phyloP scores from a whole-genome alignment of 2,329 filamentous ascomycete genomes.

The Nemania sp. region DNA sequence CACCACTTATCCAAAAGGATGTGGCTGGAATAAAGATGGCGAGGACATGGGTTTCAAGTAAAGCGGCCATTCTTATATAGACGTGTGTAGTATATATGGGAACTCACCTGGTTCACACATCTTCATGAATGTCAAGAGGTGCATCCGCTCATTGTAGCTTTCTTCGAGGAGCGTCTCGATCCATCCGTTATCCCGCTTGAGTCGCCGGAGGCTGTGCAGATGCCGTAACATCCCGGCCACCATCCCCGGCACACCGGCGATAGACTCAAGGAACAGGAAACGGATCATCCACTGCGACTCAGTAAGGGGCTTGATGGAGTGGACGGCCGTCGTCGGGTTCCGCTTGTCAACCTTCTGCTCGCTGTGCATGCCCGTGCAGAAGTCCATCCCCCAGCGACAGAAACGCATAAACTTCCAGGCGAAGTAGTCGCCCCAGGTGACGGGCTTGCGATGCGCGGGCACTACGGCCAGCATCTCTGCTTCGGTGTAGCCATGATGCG shows the following conservation, averaged over 20 bases:
- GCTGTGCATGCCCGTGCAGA: slow-evolving; percentile 73
- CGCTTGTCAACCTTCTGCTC: slow-evolving; percentile 69
- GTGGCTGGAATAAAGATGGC: background rate
- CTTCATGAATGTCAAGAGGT: slow-evolving; percentile 89
- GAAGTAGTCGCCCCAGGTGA: slow-evolving; percentile 74
- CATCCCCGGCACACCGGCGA: slow-evolving; percentile 96
- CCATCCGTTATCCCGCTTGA: slow-evolving; percentile 95
- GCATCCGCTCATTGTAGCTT: slow-evolving; percentile 93
- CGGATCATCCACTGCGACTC: slow-evolving; percentile 88
- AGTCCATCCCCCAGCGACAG: slow-evolving; percentile 79
- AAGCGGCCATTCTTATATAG: background rate
- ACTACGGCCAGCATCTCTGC: slow-evolving; percentile 76
- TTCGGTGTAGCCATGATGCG: slow-evolving; percentile 74
- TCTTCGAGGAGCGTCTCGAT: slow-evolving; percentile 92
- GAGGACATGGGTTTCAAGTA: background rate
- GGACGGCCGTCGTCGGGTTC: slow-evolving; percentile 59
- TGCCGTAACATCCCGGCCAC: slow-evolving; percentile 94
- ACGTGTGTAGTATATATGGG: background rate
- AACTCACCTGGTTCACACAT: slow-evolving; percentile 72
- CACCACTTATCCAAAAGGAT: background rate
- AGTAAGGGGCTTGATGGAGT: slow-evolving; percentile 66
- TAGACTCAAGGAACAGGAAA: slow-evolving; percentile 91
- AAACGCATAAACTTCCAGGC: slow-evolving; percentile 78
- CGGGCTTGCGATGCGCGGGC: slow-evolving; percentile 76
- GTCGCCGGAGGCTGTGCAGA: slow-evolving; percentile 77